Conservation (phyloP, 139 green algal species). For the Picochlorum costavermella region DNA sequence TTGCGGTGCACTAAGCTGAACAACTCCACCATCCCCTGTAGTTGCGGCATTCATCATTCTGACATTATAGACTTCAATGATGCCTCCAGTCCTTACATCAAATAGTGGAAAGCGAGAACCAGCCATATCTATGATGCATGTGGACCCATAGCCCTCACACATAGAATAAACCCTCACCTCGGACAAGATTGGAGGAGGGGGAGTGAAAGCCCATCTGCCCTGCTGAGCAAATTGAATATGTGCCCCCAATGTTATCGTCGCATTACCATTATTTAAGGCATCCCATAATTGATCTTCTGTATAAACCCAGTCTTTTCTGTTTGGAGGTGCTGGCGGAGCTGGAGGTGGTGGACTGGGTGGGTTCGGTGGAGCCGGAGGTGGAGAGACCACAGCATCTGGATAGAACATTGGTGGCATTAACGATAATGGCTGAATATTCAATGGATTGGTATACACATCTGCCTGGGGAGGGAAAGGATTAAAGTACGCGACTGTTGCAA, state of each 20-base stretch:
- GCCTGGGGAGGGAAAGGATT: constrained; percentile 23
- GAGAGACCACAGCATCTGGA: constrained; percentile 6
- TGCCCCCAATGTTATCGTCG: constrained; percentile 22
- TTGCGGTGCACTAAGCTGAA: constrained; percentile 9
- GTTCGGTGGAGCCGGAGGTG: constrained; percentile 15
- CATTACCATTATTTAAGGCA: constrained; percentile 16
- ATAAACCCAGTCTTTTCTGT: constrained; percentile 22
- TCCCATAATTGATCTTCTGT: constrained; percentile 31
- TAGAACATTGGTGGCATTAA: constrained; percentile 13
- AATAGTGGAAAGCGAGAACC: constrained; percentile 17
- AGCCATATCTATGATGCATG: constrained; percentile 30
- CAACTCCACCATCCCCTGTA: constrained; percentile 15
- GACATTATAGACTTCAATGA: constrained; percentile 18
- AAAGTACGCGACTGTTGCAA: constrained; percentile 23
- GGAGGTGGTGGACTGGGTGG: constrained; percentile 22
- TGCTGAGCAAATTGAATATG: constrained; percentile 21
- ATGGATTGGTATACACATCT: constrained; percentile 15
- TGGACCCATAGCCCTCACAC: constrained; percentile 26
- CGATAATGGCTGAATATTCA: constrained; percentile 6
- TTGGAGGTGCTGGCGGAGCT: constrained; percentile 20
- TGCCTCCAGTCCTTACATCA: background rate
- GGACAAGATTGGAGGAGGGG: constrained; percentile 20
- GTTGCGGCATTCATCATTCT: constrained; percentile 27
- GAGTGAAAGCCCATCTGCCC: constrained; percentile 17
- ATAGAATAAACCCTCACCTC: constrained; percentile 8